Base-by-base conservation (phyloP, 306 rosid species). In the Fragaria vesca region DNA sequence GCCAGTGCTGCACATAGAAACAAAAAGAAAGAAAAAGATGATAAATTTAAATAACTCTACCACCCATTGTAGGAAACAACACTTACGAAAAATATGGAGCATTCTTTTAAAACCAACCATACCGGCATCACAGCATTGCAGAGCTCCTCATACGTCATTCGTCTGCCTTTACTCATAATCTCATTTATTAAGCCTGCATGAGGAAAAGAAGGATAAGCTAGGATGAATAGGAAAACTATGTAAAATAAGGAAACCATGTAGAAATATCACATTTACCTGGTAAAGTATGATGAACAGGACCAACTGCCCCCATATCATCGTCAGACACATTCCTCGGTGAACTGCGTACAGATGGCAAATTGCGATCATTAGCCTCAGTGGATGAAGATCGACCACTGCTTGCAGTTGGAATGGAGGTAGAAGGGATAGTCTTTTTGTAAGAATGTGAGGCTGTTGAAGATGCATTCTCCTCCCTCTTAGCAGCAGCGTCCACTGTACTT, bases 111-210 rank as follows among this genome's bases (percentile, higher is more conserved):
- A 83, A 76, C 55, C 13, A 69, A 71, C 72, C 90, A 84, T 89
- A 94, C 98, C 26, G 98, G 98, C 80, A 91, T 79, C 80, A 95
- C 98, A 43, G 96, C 93, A 91, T 85, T 85, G 86, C 97, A 95
- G 78, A 95, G 97, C 78, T 91, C 97, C 81, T 92, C 97, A 66
- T 95, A 92, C 15, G 97, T 85, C 93, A 95, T 92, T 6, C 98
- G 97, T 75, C 78, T 86, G 58, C 97, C 98, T 86, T 91, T 91
- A 91, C 96, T 88, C 97, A 95, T 92, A 81, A 95, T 95, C 84
- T 92, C 97, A 89, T 89, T 87, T 76, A 95, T 92, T 88, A 95
- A 87, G 78, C 96, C 98, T 95, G 86, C 72, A 84, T 54, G 65
- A 48, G 58, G 77, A 85, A 63, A 67, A 83, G 18, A 68, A 30